A percentile compares a stretch with the other conserved stretches of the same genome.
phyloP scores from a whole-genome alignment of 1,284 basidiomycete species.

The Ganoderma resinaceum region DNA sequence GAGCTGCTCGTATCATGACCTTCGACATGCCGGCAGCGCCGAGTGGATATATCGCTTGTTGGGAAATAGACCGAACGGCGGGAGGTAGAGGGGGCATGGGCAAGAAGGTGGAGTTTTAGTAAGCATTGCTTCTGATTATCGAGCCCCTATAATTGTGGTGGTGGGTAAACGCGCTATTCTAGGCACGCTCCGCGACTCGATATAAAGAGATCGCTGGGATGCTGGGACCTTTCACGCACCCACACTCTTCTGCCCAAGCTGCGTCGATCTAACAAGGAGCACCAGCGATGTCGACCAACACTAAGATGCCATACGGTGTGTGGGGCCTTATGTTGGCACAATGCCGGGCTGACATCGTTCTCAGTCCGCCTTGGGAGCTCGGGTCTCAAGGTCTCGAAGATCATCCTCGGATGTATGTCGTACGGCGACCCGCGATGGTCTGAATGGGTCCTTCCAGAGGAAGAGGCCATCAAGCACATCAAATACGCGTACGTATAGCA shows the following conservation, averaged over 20 bases:
- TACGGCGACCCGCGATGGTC: slow-evolving; percentile 47
- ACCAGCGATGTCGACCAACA: neutral
- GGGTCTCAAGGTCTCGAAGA: slow-evolving; percentile 52
- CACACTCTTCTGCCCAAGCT: neutral
- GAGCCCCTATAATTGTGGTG: neutral
- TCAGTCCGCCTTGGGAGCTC: slow-evolving; percentile 52
- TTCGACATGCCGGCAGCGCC: neutral
- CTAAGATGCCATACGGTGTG: slow-evolving; percentile 12
- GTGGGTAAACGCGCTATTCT: neutral
- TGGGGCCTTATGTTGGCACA: neutral
- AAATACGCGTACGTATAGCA: slow-evolving; percentile 41
- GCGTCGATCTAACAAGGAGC: neutral
- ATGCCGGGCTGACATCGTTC: neutral
- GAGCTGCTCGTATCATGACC: neutral
- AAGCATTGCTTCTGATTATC: neutral
- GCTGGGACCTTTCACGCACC: neutral
- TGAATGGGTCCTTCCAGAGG: slow-evolving; percentile 49
- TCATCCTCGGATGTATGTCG: slow-evolving; percentile 53
- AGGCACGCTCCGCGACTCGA: neutral
- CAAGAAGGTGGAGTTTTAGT: neutral
- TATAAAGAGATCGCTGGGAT: neutral
- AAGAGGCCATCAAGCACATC: slow-evolving; percentile 47
- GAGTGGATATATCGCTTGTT: neutral
- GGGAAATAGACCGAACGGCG: neutral
- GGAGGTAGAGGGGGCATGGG: neutral